Evolutionary conservation across 208 protist genomes (phyloP), one percentile per base, ranked within the genome.

Genomic region (Leishmania major): DNA sequence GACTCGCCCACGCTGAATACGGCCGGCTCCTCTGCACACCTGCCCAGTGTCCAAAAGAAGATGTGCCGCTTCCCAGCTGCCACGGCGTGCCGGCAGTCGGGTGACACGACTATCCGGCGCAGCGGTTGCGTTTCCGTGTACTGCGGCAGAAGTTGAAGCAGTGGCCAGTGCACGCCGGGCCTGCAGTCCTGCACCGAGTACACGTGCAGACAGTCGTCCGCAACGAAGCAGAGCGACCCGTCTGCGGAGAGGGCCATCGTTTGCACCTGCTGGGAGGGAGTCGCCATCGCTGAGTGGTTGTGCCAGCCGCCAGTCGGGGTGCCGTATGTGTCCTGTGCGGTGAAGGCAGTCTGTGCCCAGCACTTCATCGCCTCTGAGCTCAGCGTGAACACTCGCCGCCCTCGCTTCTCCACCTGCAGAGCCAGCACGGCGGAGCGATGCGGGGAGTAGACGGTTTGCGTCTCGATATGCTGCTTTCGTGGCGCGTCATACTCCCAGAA

Each of bases 151-250:
- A 85, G 87, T 15, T 82, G 73, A 72, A 97, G 75, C 45, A 86
- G 79, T 31, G 87, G 77, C 93, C 92, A 96, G 53, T 69, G 75
- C 62, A 92, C 85, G 1, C 94, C 94, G 0, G 94, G 91, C 57
- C 45, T 53, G 84, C 92, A 90, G 43, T 78, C 49, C n/a, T 64
- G 77, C 51, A 92, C 78, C 31, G 80, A 80, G 77, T 95, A 97
- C 10, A 94, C 79, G 80, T 96, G 88, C 31, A 97, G 83, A 79
- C 83, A 91, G 83, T 97, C 94, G 77, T 97, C 94, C 7, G 92
- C 91, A 35, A 96, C 86, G 66, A 94, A 92, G 79, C 94, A 97
- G 35, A 96, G 81, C 11, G 89, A 92, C 66, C 84, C 91, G 80
- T 97, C 94, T 4, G 70, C 40, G 43, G 94, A 96, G 1, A 97